These are phyloP conservation scores for Cladosporium sp. DNA, from an alignment of 2,329 filamentous ascomycete genomes.

Conservation along the genomic window DNA sequence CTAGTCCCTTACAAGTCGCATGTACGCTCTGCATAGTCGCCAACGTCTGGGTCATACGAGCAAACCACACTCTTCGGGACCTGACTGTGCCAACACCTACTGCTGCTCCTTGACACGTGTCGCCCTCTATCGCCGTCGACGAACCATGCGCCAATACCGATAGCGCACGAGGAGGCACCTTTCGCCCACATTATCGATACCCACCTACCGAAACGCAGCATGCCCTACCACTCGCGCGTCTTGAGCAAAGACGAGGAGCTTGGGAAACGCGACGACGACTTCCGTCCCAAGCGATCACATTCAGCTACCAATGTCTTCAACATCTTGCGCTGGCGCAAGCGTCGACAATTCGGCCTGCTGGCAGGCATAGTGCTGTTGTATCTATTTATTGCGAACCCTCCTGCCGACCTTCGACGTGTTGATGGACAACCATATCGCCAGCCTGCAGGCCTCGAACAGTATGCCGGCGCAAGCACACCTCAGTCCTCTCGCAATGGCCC, in stretches of 20 bases:
- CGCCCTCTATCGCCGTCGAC: background rate
- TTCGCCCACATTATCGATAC: conserved; percentile 13
- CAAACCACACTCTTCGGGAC: background rate
- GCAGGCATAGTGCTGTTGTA: conserved; percentile 57
- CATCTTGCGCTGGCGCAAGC: conserved; percentile 46
- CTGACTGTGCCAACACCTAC: background rate
- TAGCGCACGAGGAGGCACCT: conserved; percentile 17
- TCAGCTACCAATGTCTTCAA: conserved; percentile 31
- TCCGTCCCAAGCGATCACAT: conserved; percentile 40
- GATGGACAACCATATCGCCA: conserved; percentile 21
- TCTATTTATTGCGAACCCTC: conserved; percentile 65
- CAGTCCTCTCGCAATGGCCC: conserved; percentile 20
- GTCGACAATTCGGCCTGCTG: conserved; percentile 46
- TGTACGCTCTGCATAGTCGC: background rate
- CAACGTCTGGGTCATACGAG: background rate
- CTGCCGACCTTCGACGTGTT: conserved; percentile 46
- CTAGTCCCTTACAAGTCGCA: background rate
- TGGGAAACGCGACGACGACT: conserved; percentile 66
- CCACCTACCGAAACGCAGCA: conserved; percentile 17
- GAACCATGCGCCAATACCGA: conserved; percentile 17
- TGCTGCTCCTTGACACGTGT: conserved; percentile 9
- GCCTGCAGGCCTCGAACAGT: background rate
- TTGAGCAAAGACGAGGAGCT: conserved; percentile 58
- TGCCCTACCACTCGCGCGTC: conserved; percentile 20
- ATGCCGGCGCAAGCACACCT: background rate